Evolutionary conservation across 257 asterid species (phyloP), one percentile per base, ranked within the genome.

Genomic region (Lavandula angustifolia): DNA sequence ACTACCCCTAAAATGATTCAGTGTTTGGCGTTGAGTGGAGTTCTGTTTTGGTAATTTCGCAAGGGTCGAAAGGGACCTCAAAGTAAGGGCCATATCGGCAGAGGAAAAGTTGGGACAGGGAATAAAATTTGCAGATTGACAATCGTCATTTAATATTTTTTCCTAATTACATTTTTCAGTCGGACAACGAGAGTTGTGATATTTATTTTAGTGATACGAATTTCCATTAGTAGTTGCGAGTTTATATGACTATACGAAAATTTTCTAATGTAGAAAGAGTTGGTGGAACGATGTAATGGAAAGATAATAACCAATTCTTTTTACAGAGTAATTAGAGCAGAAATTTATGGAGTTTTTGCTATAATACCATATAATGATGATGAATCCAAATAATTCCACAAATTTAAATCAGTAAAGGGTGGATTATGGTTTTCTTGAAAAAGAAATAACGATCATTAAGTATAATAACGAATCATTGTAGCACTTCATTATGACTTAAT

Each of bases 51-150:
- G 87, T 74, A 70, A 79, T 74, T 75, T 72, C 0, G 31, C 12
- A 52, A 41, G 33, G 37, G 56, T 12, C 37, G 56, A 64, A 56
- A 78, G 71, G 71, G 69, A 47, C 80, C 81, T 78, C 66, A 78
- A 81, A 78, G 84, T 73, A 75, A 78, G 84, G 84, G 84, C 81
- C 83, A 75, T 69, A 72, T 78, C 67, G 69, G 49, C 79, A 67
- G 68, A 62, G 73, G 13, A 72, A 78, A 78, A 81, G 81, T 70
- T 78, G 70, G 74, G 51, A 55, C 79, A 55, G 70, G 46, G 70
- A 32, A 68, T 68, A 17, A 59, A 63, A 35, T 66, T 31, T 59
- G 50, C 76, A 75, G 58, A 67, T 73, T 66, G 64, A 53, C 60
- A 34, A 34, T 60, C 17, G 32, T 54, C 47, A 59, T 68, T 56